Evolutionary conservation across 164 flowering plant genomes (phyloP), one percentile per base, ranked within the genome.

Genomic region (Sextonia rubra): DNA sequence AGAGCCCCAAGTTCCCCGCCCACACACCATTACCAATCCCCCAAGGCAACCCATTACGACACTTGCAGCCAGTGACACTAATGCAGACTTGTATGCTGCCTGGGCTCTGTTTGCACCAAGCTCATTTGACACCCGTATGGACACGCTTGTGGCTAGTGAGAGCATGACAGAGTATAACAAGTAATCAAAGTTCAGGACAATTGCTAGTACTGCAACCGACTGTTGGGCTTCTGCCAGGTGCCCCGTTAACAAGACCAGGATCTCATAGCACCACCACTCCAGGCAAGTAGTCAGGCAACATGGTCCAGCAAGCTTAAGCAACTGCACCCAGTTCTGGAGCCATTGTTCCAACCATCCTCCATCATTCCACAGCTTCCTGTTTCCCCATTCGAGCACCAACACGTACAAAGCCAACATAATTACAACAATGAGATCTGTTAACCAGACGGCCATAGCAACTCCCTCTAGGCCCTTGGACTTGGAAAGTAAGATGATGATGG

Each of bases 231-330:
- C 81, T 0, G 82, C 66, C 0, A 95, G 80, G 48, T 84, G 83
- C 22, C 97, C 99, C 2, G 98, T 80, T 12, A 91, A 84, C 76
- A 95, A 65, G 70, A 95, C 86, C 64, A 95, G 58, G 63, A 91
- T 89, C 88, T 94, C 97, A 52, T 73, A 82, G 83, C 99, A 91
- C 99, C 99, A 94, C 99, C 99, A 94, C 71, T 92, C 99, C 3
- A 94, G 94, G 80, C 97, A 94, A 6, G 90, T 89, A 60, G 92
- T 91, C 58, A 94, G 86, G 82, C 98, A 94, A 72, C 96, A 91
- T 2, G 96, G 88, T 0, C 85, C 93, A 11, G 77, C 73, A 0
- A 94, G 89, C 80, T 77, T 88, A 8, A 91, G 64, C 67, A 94
- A 65, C 69, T 69, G 75, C 20, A 76, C 25, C 97, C 96, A 92